Evolutionary conservation across 345 rosid species (phyloP).

Genomic region (Cardamine occulta): DNA sequence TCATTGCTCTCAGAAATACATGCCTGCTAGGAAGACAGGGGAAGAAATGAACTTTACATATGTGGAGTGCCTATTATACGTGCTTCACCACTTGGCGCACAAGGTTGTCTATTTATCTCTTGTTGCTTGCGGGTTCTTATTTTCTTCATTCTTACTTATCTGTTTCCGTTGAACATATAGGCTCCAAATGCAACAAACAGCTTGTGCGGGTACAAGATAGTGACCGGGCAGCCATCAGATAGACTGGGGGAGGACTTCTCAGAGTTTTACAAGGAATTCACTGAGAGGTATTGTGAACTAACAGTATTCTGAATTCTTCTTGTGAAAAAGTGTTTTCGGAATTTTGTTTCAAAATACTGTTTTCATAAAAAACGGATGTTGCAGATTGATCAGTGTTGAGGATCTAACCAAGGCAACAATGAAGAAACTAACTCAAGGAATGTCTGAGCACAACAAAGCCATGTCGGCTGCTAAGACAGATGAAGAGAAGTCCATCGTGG

Average conservation of each 20-base stretch:
- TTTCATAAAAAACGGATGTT: conserved; percentile 9
- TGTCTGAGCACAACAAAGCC: conserved; percentile 89
- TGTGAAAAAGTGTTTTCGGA: not conserved
- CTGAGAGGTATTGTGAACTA: conserved; percentile 61
- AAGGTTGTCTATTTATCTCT: conserved; percentile 55
- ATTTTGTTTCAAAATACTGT: not conserved
- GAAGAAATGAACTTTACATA: conserved; percentile 88
- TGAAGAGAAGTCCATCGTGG: conserved; percentile 74
- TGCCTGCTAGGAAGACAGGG: conserved; percentile 83
- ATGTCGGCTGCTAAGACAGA: conserved; percentile 90
- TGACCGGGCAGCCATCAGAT: conserved; percentile 97
- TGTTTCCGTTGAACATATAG: conserved; percentile 47
- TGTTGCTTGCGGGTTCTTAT: not conserved
- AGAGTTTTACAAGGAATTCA: conserved; percentile 74
- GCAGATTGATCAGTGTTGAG: conserved; percentile 77
- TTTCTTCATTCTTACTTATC: conserved; percentile 32
- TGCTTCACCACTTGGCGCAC: conserved; percentile 82
- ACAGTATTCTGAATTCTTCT: not conserved
- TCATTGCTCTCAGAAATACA: conserved; percentile 67
- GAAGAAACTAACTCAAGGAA: conserved; percentile 86
- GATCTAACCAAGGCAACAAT: conserved; percentile 86
- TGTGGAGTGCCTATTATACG: conserved; percentile 80
- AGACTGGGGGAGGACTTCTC: conserved; percentile 96
- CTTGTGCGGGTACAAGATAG: conserved; percentile 92
- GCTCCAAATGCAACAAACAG: conserved; percentile 97